Conservation (phyloP, 805 yeast species). For the Groenewaldozyma salmanticensis region DNA sequence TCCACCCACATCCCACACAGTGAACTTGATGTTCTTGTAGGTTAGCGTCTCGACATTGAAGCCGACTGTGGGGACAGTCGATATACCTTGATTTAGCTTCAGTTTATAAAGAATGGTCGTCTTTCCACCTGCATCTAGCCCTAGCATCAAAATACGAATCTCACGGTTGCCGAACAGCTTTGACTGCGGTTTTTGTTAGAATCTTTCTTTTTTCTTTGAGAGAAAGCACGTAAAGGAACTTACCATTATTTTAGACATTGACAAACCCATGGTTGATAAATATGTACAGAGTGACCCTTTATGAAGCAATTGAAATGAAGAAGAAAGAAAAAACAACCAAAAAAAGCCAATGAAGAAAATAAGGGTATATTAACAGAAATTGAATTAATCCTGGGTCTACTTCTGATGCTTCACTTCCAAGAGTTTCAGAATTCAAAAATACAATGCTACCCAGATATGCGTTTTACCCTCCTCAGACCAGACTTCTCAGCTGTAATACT, state of each 20-base stretch:
- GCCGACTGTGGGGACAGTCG: slow-evolving; percentile 89
- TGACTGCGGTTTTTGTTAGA: slow-evolving; percentile 14
- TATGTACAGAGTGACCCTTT: too few species aligned
- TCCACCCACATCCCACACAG: slow-evolving; percentile 99
- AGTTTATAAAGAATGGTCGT: slow-evolving; percentile 79
- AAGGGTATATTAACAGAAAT: too few species aligned
- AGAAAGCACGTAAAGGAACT: slow-evolving; percentile 3
- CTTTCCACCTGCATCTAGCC: slow-evolving; percentile 89
- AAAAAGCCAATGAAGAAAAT: too few species aligned
- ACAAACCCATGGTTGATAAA: slow-evolving; percentile 17
- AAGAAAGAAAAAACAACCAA: too few species aligned
- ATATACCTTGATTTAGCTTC: slow-evolving; percentile 58
- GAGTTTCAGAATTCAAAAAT: too few species aligned
- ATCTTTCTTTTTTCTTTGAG: background rate
- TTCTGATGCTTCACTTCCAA: too few species aligned
- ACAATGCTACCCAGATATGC: too few species aligned
- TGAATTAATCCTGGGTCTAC: too few species aligned
- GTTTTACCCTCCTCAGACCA: too few species aligned
- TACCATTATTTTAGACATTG: slow-evolving; percentile 22
- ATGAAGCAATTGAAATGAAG: too few species aligned
- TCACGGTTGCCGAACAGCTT: slow-evolving; percentile 46
- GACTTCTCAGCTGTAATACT: too few species aligned
- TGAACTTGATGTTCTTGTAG: slow-evolving; percentile 77
- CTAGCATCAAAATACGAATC: slow-evolving; percentile 72
- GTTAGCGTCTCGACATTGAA: slow-evolving; percentile 85